Evolutionary conservation across 1,284 basidiomycete species (phyloP), one percentile per base, ranked within the genome.

Genomic region (Athelia psychrophila): DNA sequence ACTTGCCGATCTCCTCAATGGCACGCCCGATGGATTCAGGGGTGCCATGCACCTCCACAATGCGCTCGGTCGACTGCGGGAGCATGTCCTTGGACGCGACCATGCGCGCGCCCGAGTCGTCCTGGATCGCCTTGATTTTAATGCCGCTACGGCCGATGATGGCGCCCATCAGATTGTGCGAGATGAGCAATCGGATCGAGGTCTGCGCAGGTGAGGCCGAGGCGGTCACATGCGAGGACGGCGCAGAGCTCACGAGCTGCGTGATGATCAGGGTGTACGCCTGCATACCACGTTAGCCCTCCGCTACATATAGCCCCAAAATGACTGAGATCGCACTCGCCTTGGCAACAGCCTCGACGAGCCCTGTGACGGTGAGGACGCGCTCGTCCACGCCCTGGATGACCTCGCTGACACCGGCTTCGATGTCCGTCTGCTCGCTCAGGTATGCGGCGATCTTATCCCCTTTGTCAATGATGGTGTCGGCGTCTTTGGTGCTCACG

Each of bases 61-160:
- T 90, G 56, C 95, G 91, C 73, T 99, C 97, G 38, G 97, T 99
- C 38, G 94, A 98, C 68, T 98, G 95, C 16, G 97, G 95, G 27
- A 99, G 85, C 93, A 99, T 98, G 63, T 98, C 93, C 74, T 99
- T 98, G 58, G 93, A 94, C 19, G 97, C 97, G 53, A 97, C 92
- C 88, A 99, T 95, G 53, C 96, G 87, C 20, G 95, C 95, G 51
- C 97, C 97, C 49, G 95, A 97, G 48, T 85, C 80, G 72, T 99
- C 97, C 70, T 99, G 97, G 69, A 99, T 99, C 69, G 95, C 93
- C 78, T 99, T 99, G 75, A 99, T 99, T 84, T 98, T 99, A 70
- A 93, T 86, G 58, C 97, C 97, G 54, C 78, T 90, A 63, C 96
- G 93, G 60, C 97, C 97, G 63, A 99, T 99, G 72, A 99, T 93